Conservation (phyloP, 179 eudicot species). For the Silene vulgaris region DNA sequence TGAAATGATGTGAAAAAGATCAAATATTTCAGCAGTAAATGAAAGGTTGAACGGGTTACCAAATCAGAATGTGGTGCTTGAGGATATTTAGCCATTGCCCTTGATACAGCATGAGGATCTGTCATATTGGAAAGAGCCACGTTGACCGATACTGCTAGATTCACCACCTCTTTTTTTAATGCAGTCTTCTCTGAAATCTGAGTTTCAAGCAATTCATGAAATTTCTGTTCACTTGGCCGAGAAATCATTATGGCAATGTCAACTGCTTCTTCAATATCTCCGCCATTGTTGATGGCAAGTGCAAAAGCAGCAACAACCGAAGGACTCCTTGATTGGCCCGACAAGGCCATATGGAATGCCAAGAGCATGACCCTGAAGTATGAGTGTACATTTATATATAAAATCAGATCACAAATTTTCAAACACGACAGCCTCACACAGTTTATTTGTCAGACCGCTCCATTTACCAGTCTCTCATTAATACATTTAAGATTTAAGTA, state of each 20-base stretch:
- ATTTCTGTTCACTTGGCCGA: constrained; percentile 42
- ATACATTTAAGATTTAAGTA: neutral
- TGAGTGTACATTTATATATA: neutral
- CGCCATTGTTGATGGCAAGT: constrained; percentile 80
- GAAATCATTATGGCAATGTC: constrained; percentile 48
- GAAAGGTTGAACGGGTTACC: constrained; percentile 34
- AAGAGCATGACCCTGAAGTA: constrained; percentile 64
- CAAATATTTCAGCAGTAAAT: neutral
- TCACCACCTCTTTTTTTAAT: constrained; percentile 42
- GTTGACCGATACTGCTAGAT: constrained; percentile 48
- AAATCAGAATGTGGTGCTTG: constrained; percentile 76
- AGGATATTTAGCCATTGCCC: constrained; percentile 65
- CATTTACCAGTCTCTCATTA: neutral
- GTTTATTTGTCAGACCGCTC: neutral
- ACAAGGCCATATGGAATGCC: constrained; percentile 75
- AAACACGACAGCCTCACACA: neutral
- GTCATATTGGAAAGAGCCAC: constrained; percentile 55
- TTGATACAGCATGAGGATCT: constrained; percentile 52
- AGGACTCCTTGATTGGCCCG: constrained; percentile 58
- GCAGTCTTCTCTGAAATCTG: constrained; percentile 25
- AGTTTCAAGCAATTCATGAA: constrained; percentile 51
- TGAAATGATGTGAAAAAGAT: neutral
- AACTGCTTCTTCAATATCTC: constrained; percentile 65
- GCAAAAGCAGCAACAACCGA: constrained; percentile 66
- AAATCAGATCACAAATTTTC: neutral